Percentiles rank a stretch among this genome's conserved stretches.
These are phyloP conservation scores for Blastomyces silverae DNA, from an alignment of 2,329 filamentous ascomycete species.

Conservation along the genomic window DNA sequence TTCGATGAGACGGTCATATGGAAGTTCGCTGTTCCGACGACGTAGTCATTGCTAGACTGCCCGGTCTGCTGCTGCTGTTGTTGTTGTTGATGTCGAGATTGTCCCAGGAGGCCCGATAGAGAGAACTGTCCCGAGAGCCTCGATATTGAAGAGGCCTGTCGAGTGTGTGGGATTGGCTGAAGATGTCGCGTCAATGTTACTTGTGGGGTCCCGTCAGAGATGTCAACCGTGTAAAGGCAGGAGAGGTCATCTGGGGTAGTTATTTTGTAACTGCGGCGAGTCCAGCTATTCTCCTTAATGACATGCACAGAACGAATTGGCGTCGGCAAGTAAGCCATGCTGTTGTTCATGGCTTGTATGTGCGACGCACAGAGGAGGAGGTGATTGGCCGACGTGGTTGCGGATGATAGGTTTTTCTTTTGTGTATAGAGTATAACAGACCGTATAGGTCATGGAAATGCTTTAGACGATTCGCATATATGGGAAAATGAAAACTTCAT, in stretches of 20 bases:
- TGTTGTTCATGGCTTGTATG: slow-evolving; percentile 8
- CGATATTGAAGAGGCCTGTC: slow-evolving; percentile 1
- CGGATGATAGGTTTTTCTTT: background rate
- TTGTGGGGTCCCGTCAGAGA: slow-evolving; percentile 7
- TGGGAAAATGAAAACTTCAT: background rate
- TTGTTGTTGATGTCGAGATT: background rate
- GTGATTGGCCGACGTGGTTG: slow-evolving; percentile 9
- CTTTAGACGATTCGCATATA: background rate
- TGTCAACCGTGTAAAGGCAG: slow-evolving; percentile 17
- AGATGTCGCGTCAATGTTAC: slow-evolving; percentile 6
- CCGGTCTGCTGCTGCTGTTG: background rate
- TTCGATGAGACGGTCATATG: slow-evolving; percentile 20
- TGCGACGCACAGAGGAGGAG: slow-evolving; percentile 8
- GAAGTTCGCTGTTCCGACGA: slow-evolving; percentile 17
- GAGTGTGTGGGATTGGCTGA: slow-evolving; percentile 5
- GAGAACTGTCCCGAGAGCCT: slow-evolving; percentile 9
- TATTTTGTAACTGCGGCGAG: slow-evolving; percentile 8
- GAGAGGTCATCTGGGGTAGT: slow-evolving; percentile 13
- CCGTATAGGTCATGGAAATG: background rate
- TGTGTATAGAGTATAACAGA: background rate
- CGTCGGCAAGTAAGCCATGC: background rate
- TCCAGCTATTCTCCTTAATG: background rate
- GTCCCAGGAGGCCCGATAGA: slow-evolving; percentile 9
- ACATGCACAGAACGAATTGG: slow-evolving; percentile 1
- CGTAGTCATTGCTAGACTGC: background rate